phyloP scores from a whole-genome alignment of 768 basidiomycete species.

The Pilatotrama ljubarskyi region DNA sequence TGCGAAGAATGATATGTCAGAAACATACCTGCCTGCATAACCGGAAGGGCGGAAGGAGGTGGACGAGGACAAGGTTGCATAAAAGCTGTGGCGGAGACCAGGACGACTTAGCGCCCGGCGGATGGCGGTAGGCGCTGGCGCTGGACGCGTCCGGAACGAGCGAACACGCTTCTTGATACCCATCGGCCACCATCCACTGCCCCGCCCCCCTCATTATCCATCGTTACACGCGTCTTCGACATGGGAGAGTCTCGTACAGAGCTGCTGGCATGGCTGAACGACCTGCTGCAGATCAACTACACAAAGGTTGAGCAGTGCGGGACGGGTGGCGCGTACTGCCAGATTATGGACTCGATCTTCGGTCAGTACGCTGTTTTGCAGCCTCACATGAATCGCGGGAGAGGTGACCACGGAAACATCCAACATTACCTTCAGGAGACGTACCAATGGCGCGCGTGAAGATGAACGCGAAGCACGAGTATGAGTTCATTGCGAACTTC shows the following conservation, averaged over 20 bases:
- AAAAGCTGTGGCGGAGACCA: background rate
- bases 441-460: conserved; percentile 91
- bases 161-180: conserved; percentile 18
- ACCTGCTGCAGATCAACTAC: conserved; percentile 87
- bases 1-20: too few relatives aligned
- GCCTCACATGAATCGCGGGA: background rate
- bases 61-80: background rate
- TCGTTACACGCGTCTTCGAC: conserved; percentile 16
- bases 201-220: conserved; percentile 10
- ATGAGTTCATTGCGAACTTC: conserved; percentile 94
- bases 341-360: conserved; percentile 93
- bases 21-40: too few relatives aligned
- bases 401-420: conserved; percentile 15
- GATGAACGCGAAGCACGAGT: conserved; percentile 94
- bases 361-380: conserved; percentile 45
- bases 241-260: conserved; percentile 85
- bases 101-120: background rate
- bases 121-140: conserved; percentile 4
- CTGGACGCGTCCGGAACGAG: conserved; percentile 9
- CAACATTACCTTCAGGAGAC: conserved; percentile 58
- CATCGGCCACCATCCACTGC: conserved; percentile 27
- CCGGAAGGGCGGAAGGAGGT: background rate
- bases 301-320: conserved; percentile 93
- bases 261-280: conserved; percentile 90
- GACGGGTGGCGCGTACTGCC: conserved; percentile 90